Conservation (phyloP, 2,329 filamentous ascomycete species). For the Aspergillus neoniger region DNA sequence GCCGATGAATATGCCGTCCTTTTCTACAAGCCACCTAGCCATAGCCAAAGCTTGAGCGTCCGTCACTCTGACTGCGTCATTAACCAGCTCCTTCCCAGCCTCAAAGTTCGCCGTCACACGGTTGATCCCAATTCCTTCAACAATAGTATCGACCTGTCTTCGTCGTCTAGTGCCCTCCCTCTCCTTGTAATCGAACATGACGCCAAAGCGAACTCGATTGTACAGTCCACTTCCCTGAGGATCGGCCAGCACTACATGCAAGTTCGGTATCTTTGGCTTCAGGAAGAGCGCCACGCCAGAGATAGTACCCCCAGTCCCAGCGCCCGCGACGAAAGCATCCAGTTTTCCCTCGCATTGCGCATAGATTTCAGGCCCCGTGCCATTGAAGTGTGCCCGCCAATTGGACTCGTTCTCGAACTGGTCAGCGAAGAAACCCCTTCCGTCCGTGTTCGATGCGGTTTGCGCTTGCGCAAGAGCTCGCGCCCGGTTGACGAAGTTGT, state of each 20-base stretch:
- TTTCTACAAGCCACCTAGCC: slow-evolving; percentile 95
- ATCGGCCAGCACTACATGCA: slow-evolving; percentile 82
- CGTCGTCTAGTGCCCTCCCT: slow-evolving; percentile 85
- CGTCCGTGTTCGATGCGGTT: slow-evolving; percentile 51
- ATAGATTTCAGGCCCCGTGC: slow-evolving; percentile 88
- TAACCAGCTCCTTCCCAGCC: slow-evolving; percentile 78
- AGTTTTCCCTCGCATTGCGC: slow-evolving; percentile 71
- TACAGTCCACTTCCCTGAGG: slow-evolving; percentile 92
- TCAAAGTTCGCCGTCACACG: slow-evolving; percentile 93
- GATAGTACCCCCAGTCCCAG: slow-evolving; percentile 91
- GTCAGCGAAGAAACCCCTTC: slow-evolving; percentile 88
- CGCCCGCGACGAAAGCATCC: slow-evolving; percentile 89
- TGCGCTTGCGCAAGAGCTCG: slow-evolving; percentile 75
- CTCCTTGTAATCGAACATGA: slow-evolving; percentile 92
- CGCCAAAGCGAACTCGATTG: slow-evolving; percentile 87
- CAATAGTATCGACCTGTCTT: slow-evolving; percentile 90
- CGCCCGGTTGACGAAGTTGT: slow-evolving; percentile 93
- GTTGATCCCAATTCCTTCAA: slow-evolving; percentile 95
- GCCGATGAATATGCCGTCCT: slow-evolving; percentile 91
- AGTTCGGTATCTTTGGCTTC: slow-evolving; percentile 66
- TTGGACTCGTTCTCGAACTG: slow-evolving; percentile 94
- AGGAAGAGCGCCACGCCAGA: slow-evolving; percentile 81
- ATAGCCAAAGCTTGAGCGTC: slow-evolving; percentile 88
- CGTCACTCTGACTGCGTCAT: slow-evolving; percentile 85
- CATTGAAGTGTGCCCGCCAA: slow-evolving; percentile 76